phyloP scores from a whole-genome alignment of 371 early-diverging fungal species.

The Rhizomucor pusillus region DNA sequence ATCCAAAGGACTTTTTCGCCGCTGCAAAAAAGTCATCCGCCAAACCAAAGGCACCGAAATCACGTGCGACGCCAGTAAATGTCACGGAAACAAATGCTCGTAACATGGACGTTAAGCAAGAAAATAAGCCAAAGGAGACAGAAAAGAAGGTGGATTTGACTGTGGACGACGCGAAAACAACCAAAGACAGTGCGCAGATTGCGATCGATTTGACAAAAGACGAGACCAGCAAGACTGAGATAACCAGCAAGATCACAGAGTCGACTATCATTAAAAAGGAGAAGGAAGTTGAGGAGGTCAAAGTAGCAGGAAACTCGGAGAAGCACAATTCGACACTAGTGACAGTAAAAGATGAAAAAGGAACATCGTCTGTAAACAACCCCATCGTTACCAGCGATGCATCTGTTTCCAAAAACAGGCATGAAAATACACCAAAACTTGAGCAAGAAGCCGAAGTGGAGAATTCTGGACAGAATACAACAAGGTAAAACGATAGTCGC shows the following conservation, averaged over 20 bases:
- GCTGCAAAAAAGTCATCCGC: background rate
- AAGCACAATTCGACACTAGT: background rate
- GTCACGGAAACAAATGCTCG: background rate
- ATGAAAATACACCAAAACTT: background rate
- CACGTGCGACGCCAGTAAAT: background rate
- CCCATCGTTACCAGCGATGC: too few species aligned
- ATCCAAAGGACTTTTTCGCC: background rate
- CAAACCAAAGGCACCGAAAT: background rate
- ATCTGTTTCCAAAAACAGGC: too few species aligned
- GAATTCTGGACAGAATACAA: background rate
- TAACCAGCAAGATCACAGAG: background rate
- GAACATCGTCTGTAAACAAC: background rate
- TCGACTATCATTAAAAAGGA: background rate
- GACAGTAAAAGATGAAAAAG: background rate
- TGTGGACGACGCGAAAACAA: background rate
- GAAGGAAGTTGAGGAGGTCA: background rate
- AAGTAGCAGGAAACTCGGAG: background rate
- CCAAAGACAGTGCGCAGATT: background rate
- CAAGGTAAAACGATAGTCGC: too few species aligned
- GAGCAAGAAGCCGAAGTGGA: background rate
- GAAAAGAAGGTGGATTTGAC: background rate
- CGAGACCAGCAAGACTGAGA: background rate
- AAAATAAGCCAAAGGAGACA: background rate
- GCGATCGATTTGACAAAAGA: background rate
- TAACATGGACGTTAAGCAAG: background rate